Percentiles rank a stretch among this genome's conserved stretches.
phyloP scores from a whole-genome alignment of 768 basidiomycete genomes.

The Gyrodon lividus region DNA sequence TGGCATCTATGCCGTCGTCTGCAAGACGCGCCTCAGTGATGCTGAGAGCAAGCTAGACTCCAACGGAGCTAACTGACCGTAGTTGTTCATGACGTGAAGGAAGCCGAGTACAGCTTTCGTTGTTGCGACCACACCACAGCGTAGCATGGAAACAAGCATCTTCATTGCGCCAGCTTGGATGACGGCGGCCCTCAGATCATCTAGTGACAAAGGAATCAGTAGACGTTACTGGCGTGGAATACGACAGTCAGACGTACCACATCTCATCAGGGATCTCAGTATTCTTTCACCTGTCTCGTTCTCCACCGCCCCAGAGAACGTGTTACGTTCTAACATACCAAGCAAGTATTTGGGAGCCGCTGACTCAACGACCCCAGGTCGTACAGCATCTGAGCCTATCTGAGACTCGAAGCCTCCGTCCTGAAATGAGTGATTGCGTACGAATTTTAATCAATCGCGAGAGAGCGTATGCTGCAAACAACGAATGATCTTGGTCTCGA shows the following conservation, averaged over 20 bases:
- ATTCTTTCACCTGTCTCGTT: constrained; percentile 1
- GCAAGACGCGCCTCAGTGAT: not conserved
- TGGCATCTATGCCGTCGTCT: not conserved
- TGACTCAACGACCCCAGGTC: not conserved
- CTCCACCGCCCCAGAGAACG: not conserved
- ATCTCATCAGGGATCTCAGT: not conserved
- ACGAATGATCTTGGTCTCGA: not conserved
- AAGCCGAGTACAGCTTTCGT: constrained; percentile 1
- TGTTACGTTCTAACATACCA: not conserved
- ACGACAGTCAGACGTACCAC: not conserved
- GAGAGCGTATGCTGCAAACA: constrained; percentile 4
- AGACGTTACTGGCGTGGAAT: not conserved
- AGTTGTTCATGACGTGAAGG: constrained; percentile 3
- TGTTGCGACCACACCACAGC: not conserved
- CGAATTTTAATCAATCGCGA: not conserved
- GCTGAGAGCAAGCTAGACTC: not conserved
- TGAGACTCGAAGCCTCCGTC: not conserved
- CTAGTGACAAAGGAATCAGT: not conserved
- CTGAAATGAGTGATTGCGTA: not conserved
- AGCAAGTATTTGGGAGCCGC: not conserved
- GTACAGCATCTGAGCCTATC: not conserved
- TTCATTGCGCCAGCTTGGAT: not conserved
- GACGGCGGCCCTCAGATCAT: constrained; percentile 4
- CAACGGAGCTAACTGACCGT: not conserved
- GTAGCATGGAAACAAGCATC: not conserved